Base-by-base conservation (phyloP, 2,329 filamentous ascomycete genomes). In the Cladosporium sp. region DNA sequence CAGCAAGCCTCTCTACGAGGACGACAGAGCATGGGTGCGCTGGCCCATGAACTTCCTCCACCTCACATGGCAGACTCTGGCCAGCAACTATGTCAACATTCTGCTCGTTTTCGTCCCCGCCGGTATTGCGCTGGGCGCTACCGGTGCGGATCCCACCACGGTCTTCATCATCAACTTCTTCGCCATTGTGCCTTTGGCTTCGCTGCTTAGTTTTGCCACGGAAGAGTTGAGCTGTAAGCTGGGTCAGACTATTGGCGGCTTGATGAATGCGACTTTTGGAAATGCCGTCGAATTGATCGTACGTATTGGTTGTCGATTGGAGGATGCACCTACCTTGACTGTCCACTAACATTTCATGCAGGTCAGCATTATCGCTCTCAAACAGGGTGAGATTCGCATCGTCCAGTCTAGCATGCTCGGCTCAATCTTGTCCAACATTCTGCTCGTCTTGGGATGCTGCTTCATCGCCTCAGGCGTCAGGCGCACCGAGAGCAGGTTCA, bases 381-480 rank as follows among this genome's bases (percentile, higher is more conserved):
- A 77, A 57, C 83, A 93, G 60, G 82, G 83, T 55, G 86, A 97
- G 71, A 94, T 96, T 64, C 84, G 92, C 61, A 91, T 97, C 57
- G 92, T 97, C n/a, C 93, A 97, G 72, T 86, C 92, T 16, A 95
- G 89, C 56, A 97, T 97, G 91, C 83, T 97, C 29, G 92, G 93
- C 41, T 94, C 88, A 63, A 95, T 97, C 60, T 77, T 97, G 33
- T 96, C 92, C 57, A 97, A 97, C 69, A 84, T 96, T 57, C 78
- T 97, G 7, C 81, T 97, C 18, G 92, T 78, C 32, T 70, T 78
- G 16, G 75, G 75, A 32, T 77, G 74, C 68, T 78, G 75, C 61
- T 78, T 78, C 69, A 67, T 77, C 49, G 68, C 73, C 20, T 75
- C 72, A 30, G 75, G 75, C 22, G 64, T 74, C 41, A 64, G 65